Percentiles rank a stretch among this genome's conserved stretches.
phyloP scores from a whole-genome alignment of 1,284 basidiomycete genomes.

The Schizophyllum commune region DNA sequence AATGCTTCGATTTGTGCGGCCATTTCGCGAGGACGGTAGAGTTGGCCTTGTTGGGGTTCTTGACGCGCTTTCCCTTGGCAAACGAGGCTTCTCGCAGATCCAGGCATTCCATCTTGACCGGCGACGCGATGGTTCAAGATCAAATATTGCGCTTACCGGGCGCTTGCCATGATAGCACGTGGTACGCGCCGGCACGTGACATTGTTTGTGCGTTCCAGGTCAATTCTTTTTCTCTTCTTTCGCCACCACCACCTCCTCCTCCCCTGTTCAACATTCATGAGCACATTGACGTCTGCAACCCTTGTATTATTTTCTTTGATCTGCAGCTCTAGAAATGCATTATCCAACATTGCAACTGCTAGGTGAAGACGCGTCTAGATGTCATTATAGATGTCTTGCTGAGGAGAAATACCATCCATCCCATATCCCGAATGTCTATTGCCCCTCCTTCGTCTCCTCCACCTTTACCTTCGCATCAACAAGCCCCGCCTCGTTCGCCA shows the following conservation, averaged over 20 bases:
- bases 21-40: constrained; percentile 33
- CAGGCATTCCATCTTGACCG: constrained; percentile 41
- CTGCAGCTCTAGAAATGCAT: no score
- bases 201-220: not conserved
- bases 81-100: constrained; percentile 57
- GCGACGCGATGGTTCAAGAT: not conserved
- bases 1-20: constrained; percentile 54
- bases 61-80: constrained; percentile 40
- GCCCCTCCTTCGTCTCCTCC: not conserved
- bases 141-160: not conserved
- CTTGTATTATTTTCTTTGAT: no score
- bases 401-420: no score
- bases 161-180: not conserved
- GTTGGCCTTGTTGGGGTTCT: constrained; percentile 22
- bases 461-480: constrained; percentile 3
- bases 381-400: not conserved
- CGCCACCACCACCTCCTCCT: no score
- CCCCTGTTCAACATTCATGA: no score
- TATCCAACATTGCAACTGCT: no score
- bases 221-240: no score
- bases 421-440: not conserved
- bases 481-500: constrained; percentile 52
- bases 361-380: no score
- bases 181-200: not conserved
- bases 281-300: no score